Conservation (phyloP, 257 asterid genomes). For the Anisodus acutangulus region DNA sequence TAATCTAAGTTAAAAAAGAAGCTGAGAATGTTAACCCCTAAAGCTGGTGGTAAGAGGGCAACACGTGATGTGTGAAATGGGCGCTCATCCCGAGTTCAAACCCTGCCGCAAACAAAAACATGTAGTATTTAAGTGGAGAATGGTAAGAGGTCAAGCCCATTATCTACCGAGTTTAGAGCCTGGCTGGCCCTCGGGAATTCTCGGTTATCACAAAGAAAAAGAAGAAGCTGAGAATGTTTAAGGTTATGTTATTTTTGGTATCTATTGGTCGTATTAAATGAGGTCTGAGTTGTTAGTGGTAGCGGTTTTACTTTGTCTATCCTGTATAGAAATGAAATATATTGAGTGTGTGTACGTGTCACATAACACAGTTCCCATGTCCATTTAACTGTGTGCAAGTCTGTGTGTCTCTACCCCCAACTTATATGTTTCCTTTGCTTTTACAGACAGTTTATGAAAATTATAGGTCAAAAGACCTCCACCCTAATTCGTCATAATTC, state of each 20-base stretch:
- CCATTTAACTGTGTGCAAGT: neutral
- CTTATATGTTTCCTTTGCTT: neutral
- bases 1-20: neutral
- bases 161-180: neutral
- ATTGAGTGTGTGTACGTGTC: neutral
- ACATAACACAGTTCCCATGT: neutral
- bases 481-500: neutral
- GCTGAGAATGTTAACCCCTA: neutral
- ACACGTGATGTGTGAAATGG: too few species aligned
- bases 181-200: neutral
- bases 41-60: neutral
- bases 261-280: neutral
- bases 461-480: neutral
- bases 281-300: neutral
- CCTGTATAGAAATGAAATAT: neutral
- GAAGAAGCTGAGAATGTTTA: neutral
- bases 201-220: neutral
- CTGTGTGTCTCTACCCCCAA: neutral
- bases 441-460: neutral
- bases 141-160: neutral
- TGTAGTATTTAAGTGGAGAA: too few species aligned
- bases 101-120: too few species aligned
- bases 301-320: neutral
- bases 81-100: too few species aligned
- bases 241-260: neutral